Base-by-base conservation (phyloP, 2,329 filamentous ascomycete genomes). In the Penicillium verrucosum region DNA sequence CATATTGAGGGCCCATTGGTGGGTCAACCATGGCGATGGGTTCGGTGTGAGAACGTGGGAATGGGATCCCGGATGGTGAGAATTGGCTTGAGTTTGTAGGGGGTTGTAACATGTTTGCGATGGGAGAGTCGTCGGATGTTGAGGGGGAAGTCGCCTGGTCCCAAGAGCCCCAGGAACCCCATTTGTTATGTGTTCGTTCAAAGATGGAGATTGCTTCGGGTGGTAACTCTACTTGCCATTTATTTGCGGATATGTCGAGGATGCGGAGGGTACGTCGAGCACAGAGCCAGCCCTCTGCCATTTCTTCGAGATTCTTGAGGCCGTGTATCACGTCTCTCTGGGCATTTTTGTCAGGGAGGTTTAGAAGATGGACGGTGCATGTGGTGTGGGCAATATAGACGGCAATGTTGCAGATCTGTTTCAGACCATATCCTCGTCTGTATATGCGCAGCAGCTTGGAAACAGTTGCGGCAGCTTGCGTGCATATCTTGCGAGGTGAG, bases 381-480 rank as follows among this genome's bases (percentile, higher is more conserved):
- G 94, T 92, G 5, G 91, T 94, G 72, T 97, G 93, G 0, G 89
- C 83, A 75, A 97, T 97, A 73, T 99, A 99, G 0, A 97, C 92
- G 3, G 89, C 92, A 66, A 97, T 91, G 68, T 97, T 97, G 76
- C 90, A 96, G 34, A 99, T 96, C 71, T 97, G 93, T 5, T 91
- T 86, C 12, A 97, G 77, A 10, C 93, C 91, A 73, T 96, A 95
- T 1, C 88, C 88, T 64, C 93, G 90, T 73, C 96, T 97, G 76
- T 97, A 99, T 1, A 97, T 78, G 0, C 94, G 87, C 77, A 97
- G 88, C n/a, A 97, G 79, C 69, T 97, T 97, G 0, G 92, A 97
- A 54, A 97, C 94, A 61, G 88, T 87, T 2, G 88, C 86, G 0
- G 94, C 93, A 51, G 94, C 92, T 68, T 93, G 89, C 0, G 92